These are phyloP conservation scores for Moesziomyces sp. DNA, from an alignment of 1,284 basidiomycete species.

Conservation along the genomic window DNA sequence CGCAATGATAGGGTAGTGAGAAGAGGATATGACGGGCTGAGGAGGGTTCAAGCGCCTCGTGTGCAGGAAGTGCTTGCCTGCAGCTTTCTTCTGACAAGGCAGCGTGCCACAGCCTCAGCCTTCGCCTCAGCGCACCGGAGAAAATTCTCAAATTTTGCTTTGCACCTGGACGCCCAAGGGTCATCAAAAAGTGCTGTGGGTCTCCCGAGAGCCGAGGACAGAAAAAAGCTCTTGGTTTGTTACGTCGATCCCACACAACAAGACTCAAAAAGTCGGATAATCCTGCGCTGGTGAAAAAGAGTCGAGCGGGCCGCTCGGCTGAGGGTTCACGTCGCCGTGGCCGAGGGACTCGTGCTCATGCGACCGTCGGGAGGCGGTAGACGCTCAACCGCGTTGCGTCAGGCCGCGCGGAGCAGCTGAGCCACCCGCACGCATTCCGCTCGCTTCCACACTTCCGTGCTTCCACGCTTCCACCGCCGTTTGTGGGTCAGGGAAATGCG, in stretches of 20 bases:
- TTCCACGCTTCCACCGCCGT: background rate
- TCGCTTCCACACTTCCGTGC: background rate
- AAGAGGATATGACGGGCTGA: too few relatives aligned
- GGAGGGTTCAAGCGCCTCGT: background rate
- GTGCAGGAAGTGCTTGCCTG: conserved; percentile 2
- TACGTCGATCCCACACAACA: background rate
- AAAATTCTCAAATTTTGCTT: conserved; percentile 4
- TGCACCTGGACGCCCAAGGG: background rate
- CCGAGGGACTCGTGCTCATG: too few relatives aligned
- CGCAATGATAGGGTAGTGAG: background rate
- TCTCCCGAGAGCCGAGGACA: conserved; percentile 3
- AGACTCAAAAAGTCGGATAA: background rate
- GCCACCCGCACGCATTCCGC: background rate
- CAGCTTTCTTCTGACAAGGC: background rate
- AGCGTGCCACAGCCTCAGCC: background rate
- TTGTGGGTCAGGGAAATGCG: too few relatives aligned
- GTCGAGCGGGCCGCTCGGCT: too few relatives aligned
- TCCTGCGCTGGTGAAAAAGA: too few relatives aligned
- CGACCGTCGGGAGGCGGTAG: too few relatives aligned
- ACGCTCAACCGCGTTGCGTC: too few relatives aligned
- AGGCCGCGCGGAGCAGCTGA: too few relatives aligned
- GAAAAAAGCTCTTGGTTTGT: too few relatives aligned
- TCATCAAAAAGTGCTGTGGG: background rate
- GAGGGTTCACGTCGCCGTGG: too few relatives aligned
- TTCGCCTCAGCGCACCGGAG: background rate